Conservation (phyloP, 106 monocot genomes). For the Agapanthus africanus region DNA sequence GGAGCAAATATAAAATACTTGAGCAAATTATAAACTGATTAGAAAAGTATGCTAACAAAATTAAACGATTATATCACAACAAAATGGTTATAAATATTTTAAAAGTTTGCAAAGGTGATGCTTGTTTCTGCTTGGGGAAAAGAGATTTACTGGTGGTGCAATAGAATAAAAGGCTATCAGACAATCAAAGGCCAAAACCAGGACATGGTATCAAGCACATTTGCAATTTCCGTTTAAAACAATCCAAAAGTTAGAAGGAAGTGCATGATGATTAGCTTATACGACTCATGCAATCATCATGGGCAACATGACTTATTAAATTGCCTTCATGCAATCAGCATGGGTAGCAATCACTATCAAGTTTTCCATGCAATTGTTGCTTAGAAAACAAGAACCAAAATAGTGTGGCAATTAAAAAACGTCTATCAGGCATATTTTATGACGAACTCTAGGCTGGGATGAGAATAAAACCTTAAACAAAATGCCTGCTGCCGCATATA, state of each 20-base stretch:
- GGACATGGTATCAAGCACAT: too few relatives aligned
- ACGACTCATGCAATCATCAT: neutral
- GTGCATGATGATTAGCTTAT: neutral
- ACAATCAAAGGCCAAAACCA: neutral
- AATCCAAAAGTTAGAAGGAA: neutral
- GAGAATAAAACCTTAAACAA: neutral
- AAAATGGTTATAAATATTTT: neutral
- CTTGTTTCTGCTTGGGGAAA: neutral
- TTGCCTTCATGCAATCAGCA: neutral
- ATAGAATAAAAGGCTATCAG: neutral
- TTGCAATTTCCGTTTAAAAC: neutral
- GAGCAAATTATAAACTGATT: neutral
- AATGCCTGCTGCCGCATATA: neutral
- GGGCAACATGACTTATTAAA: neutral
- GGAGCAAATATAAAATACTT: conserved; percentile 6
- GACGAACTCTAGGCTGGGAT: neutral
- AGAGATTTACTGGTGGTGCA: neutral
- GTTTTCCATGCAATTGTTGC: neutral
- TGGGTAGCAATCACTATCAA: neutral
- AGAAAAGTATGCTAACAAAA: too few relatives aligned
- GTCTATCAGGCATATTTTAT: neutral
- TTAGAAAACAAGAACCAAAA: neutral
- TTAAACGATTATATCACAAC: neutral
- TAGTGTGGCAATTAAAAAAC: neutral
- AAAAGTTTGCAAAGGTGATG: neutral